Evolutionary conservation across 2,329 filamentous ascomycete genomes (phyloP), one percentile per base, ranked within the genome.

Genomic region (Falciphora oryzae): DNA sequence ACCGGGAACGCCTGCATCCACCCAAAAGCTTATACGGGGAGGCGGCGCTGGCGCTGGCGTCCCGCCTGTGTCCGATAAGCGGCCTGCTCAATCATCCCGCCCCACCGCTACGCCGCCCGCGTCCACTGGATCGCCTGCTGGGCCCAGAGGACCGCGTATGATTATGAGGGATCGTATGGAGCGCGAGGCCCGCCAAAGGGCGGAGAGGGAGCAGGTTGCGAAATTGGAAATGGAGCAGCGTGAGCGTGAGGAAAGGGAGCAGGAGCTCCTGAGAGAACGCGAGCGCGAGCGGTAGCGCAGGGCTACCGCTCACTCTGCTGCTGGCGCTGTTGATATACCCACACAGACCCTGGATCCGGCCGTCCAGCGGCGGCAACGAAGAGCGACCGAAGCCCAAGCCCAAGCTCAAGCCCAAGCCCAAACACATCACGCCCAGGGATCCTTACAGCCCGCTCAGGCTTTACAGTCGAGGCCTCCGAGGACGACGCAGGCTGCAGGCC

Each of bases 91-190:
- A 2, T 75, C 78, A 27, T 73, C 80, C 16, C 79, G 82, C 62
- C 79, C 80, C 35, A 77, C 80, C 2, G 44, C 44, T 3, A 78
- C 79, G n/a, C 77, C 80, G 3, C 80, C 84, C 44, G 76, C 77
- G 27, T 81, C 83, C 64, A 81, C 81, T 31, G 80, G 82, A 69
- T 86, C 84, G 18, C 84, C 84, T 13, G 82, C 83, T 66, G 88
- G 90, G 31, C 90, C 97, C 66, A 86, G 89, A 69, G 93, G 93
- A 50, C 94, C 94, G 22, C 88, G 90, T 68, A 90, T 94, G 78
- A 94, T 98, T 71, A 96, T 97, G 93, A 88, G 91, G 76, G 89
- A 93, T 74, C 88, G 93, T 65, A 84, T 85, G 64, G 90, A 91
- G 68, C 85, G 93, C 67, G 92, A 96, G 75, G 86, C 89, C 31